Percentiles rank a stretch among this genome's conserved stretches.
phyloP scores from a whole-genome alignment of 164 flowering plant species.

The Magnolia kwangsiensis region DNA sequence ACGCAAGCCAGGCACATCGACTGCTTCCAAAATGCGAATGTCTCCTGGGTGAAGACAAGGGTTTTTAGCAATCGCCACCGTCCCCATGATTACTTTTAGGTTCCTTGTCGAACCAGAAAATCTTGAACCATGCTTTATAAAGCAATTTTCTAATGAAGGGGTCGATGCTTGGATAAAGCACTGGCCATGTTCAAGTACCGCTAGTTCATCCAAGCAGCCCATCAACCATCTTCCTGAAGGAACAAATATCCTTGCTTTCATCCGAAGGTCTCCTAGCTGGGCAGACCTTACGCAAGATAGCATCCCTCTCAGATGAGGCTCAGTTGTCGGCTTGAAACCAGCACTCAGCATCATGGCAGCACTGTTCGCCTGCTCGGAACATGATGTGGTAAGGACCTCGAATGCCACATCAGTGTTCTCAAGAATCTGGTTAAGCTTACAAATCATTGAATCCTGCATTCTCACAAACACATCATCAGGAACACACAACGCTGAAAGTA shows the following conservation, averaged over 20 bases:
- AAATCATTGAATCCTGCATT: conserved; percentile 79
- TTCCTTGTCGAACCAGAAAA: conserved; percentile 47
- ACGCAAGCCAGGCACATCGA: conserved; percentile 68
- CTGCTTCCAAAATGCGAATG: conserved; percentile 81
- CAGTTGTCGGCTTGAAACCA: conserved; percentile 74
- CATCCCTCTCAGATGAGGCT: conserved; percentile 86
- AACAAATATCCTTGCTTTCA: conserved; percentile 87
- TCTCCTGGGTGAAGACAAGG: conserved; percentile 99
- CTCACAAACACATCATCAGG: conserved; percentile 60
- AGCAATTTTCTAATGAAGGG: conserved; percentile 67
- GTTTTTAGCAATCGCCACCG: conserved; percentile 79
- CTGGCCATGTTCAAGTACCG: conserved; percentile 82
- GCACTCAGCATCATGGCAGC: conserved; percentile 91
- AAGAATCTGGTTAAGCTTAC: conserved; percentile 54
- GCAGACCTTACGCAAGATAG: conserved; percentile 69
- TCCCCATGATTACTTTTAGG: conserved; percentile 53
- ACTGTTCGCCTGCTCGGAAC: conserved; percentile 73
- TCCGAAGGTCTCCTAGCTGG: conserved; percentile 77
- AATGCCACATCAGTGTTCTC: conserved; percentile 68
- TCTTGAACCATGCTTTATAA: conserved; percentile 64
- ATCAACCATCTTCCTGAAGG: conserved; percentile 82
- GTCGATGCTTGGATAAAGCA: conserved; percentile 86
- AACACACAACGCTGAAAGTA: conserved; percentile 73
- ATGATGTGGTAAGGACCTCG: conserved; percentile 71
- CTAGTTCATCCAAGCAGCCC: conserved; percentile 88